Base-by-base conservation (phyloP, 2,329 filamentous ascomycete species). In the Pseudogymnoascus sp. region DNA sequence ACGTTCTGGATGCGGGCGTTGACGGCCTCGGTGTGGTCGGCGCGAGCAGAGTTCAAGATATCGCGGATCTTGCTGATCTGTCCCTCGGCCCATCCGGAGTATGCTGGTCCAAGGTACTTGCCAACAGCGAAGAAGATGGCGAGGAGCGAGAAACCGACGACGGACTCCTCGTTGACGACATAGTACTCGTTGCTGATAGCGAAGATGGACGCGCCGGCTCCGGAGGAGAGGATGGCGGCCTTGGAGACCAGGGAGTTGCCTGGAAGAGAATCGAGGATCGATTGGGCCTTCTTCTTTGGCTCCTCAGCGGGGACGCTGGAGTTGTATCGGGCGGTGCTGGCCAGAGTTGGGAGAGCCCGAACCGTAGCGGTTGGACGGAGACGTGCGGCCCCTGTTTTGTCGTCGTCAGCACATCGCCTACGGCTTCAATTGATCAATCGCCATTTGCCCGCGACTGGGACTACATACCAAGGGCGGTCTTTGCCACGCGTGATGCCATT, bases 101-200 rank as follows among this genome's bases (percentile, higher is more conserved):
- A 97, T 78, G 88, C 82, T 65, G 95, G 95, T 62, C 93, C 95
- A 74, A 90, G 92, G 77, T 91, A 97, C 80, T 96, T 95, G 81
- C 91, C 93, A 72, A 96, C 84, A 67, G 88, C 91, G 74, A 83
- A 88, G 89, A 96, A 99, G 75, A 97, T 90, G 76, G 89, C 91
- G 75, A 97, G 82, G 73, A 99, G 84, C 78, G 90, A 95, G 81
- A 99, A 86, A 69, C 91, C 90, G 75, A 96, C 90, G 75, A 99
- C 90, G 67, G 93, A 90, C 84, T 99, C 95, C 85, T 99, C 95
- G 83, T 99, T 99, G 80, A 99, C 85, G 77, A 99, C 92, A 81
- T 97, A 97, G 83, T 97, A 92, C 86, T 99, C 95, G 82, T 96
- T 99, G 88, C 90, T 96, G 81, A 99, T 92, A 74, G 92, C 95